Evolutionary conservation across 2,329 filamentous ascomycete species (phyloP).

Genomic region (Sordariomycetes sp.): DNA sequence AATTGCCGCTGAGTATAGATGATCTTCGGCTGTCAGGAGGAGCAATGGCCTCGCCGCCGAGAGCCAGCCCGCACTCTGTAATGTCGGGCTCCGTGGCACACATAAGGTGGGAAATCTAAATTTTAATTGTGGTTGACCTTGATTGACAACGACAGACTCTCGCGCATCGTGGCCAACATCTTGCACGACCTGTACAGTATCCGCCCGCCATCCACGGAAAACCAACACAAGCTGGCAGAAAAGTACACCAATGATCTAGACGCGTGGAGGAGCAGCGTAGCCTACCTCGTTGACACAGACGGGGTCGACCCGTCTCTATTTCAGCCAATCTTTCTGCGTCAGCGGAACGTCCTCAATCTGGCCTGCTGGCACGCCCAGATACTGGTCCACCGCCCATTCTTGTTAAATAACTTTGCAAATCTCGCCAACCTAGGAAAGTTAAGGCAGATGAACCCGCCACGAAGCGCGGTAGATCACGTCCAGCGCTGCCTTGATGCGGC

Average conservation of each 20-base stretch:
- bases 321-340: slow-evolving; percentile 26
- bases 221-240: slow-evolving; percentile 15
- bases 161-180: slow-evolving; percentile 21
- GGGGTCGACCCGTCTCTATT: slow-evolving; percentile 20
- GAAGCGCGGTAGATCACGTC: slow-evolving; percentile 10
- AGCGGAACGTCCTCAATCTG: slow-evolving; percentile 28
- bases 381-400: slow-evolving; percentile 24
- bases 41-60: not conserved
- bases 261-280: slow-evolving; percentile 21
- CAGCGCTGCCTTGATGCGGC: slow-evolving; percentile 25
- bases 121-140: too few relatives aligned
- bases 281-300: slow-evolving; percentile 26
- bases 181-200: slow-evolving; percentile 23
- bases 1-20: slow-evolving; percentile 41
- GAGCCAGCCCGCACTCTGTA: not conserved
- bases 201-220: slow-evolving; percentile 15
- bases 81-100: not conserved
- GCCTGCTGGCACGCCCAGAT: slow-evolving; percentile 31
- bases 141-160: slow-evolving; percentile 11
- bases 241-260: slow-evolving; percentile 18
- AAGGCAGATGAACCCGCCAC: slow-evolving; percentile 6
- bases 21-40: slow-evolving; percentile 20
- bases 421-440: slow-evolving; percentile 17
- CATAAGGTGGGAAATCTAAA: not conserved
- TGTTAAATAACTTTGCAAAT: slow-evolving; percentile 19